Base-by-base conservation (phyloP, 2,329 filamentous ascomycete genomes). In the Cladosporium sp. region DNA sequence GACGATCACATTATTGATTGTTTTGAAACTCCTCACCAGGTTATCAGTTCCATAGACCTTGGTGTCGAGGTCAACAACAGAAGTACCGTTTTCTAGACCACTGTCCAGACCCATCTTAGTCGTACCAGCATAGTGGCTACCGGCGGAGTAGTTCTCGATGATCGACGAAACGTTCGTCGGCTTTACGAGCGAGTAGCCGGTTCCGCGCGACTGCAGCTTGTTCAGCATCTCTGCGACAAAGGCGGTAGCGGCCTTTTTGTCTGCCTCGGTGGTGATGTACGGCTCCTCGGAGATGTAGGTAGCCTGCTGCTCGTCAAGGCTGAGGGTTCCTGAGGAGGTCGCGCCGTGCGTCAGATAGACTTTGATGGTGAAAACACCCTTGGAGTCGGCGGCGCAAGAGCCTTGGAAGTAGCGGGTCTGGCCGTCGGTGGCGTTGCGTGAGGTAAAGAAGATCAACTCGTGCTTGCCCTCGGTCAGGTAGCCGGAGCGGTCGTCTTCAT, bases 381-480 rank as follows among this genome's bases (percentile, higher is more conserved):
- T 81, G 28, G 84, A 81, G 58, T 83, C 77, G 37, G 81, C 77
- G 6, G 83, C 85, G 74, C 81, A 86, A 35, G 77, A 76, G 18
- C 75, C 78, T 63, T 86, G 83, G 18, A 86, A 70, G 61, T 84
- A 80, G 43, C 83, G 77, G 4, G 77, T 76, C 52, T 83, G 77
- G 18, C 81, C 81, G 58, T 87, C 83, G 10, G 67, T 61, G 22
- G 72, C 73, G 53, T 67, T 66, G 61, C 84, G 81, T 74, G 77
- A 84, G 63, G 77, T 79, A 67, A 83, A 73, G 31, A 82, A 77
- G 0, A 81, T 80, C 52, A 86, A 83, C 66, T 85, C 83, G 22
- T 83, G 82, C 1, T 82, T 81, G 28, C 82, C 81, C 63, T 84
- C 81, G 1, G 83, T 75, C 11, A 86, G 73, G 43, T 84, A 81